Conservation (phyloP, 129 eudicot genomes). For the Lactuca saligna region DNA sequence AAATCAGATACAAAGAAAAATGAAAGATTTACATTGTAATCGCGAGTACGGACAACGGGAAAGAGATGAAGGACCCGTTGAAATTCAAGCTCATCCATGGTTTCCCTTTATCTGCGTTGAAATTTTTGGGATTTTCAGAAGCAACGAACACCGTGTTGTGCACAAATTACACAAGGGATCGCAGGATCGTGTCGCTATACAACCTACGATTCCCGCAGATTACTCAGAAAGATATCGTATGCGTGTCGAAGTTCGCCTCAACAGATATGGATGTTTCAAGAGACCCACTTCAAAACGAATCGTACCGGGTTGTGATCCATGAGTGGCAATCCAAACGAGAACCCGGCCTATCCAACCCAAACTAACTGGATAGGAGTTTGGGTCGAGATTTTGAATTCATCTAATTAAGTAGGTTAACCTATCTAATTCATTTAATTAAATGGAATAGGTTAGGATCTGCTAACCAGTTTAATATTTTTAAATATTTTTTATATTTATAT, state of each 20-base stretch:
- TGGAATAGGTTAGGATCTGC: no score
- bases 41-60: conserved; percentile 45
- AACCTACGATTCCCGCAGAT: neutral
- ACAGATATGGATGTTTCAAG: neutral
- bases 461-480: no score
- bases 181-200: neutral
- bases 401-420: no score
- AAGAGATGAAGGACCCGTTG: conserved; percentile 44
- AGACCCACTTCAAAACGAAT: neutral
- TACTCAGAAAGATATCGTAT: neutral
- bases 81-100: conserved; percentile 46
- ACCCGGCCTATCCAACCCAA: no score
- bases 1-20: neutral
- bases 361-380: no score
- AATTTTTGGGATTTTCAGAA: neutral
- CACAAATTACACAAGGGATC: neutral
- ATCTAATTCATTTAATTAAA: no score
- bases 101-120: neutral
- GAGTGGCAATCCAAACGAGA: no score
- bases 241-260: neutral
- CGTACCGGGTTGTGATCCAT: no score
- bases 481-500: no score
- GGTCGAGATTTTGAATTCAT: no score
- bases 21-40: conserved; percentile 36
- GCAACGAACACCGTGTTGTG: neutral